Conservation (phyloP, 2,329 filamentous ascomycete genomes). For the Diaporthe humulicola region DNA sequence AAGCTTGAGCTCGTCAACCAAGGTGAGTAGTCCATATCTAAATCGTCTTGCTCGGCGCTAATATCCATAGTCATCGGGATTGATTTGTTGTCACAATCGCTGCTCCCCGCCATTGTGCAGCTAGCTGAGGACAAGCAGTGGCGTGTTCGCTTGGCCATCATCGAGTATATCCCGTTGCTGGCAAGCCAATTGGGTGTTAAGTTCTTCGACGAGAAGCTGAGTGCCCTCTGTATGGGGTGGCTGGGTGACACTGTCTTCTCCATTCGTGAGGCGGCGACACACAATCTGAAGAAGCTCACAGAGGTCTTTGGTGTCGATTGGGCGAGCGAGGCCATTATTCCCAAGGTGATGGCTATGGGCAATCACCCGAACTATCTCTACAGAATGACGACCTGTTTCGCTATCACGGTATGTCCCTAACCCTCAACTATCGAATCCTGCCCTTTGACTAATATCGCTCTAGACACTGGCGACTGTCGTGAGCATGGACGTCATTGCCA, state of each 20-base stretch:
- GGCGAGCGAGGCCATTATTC: constrained; percentile 97
- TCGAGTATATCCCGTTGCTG: constrained; percentile 97
- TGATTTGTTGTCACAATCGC: constrained; percentile 93
- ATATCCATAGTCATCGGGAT: constrained; percentile 85
- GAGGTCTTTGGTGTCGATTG: constrained; percentile 99
- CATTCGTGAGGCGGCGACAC: constrained; percentile 95
- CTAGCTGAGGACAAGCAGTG: constrained; percentile 99
- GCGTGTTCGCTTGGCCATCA: constrained; percentile 97
- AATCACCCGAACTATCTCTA: constrained; percentile 99
- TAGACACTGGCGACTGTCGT: constrained; percentile 95
- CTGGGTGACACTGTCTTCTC: constrained; percentile 98
- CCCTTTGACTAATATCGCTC: constrained; percentile 6
- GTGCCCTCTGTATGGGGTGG: constrained; percentile 97
- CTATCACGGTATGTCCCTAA: constrained; percentile 83
- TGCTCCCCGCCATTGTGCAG: constrained; percentile 96
- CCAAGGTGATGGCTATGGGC: constrained; percentile 98
- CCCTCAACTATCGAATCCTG: constrained; percentile 45
- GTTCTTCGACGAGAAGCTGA: constrained; percentile 98
- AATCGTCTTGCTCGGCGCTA: background rate
- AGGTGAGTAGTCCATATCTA: constrained; percentile 64
- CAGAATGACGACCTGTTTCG: constrained; percentile 99
- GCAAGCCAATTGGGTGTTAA: constrained; percentile 95
- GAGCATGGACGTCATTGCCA: constrained; percentile 91
- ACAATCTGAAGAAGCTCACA: constrained; percentile 97
- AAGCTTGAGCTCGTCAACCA: constrained; percentile 99